Evolutionary conservation across 2,329 filamentous ascomycete species (phyloP), one percentile per base, ranked within the genome.

Genomic region (Alternaria atra): DNA sequence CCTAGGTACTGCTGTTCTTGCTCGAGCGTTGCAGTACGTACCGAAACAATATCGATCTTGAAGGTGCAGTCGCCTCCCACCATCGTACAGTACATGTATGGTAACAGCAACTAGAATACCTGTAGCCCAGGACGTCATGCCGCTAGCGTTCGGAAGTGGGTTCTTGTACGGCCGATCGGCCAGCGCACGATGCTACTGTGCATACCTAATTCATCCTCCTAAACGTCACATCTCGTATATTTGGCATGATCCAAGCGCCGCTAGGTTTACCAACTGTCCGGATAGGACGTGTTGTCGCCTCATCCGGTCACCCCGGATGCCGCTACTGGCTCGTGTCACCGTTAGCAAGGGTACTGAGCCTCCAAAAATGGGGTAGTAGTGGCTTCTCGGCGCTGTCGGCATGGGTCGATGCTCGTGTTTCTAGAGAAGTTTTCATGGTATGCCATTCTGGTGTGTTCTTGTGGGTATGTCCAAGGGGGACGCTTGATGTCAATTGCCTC

Each of bases 151-250:
- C 53, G 6, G 53, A 55, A 39, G 34, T 13, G 23, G 37, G 34
- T 29, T 39, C 25, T 1, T 44, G 42, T 13, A 53, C 42, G 6
- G 50, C 25, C 50, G 50, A 50, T 25, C 56, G 52, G 17, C 27
- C 42, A 54, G 23, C 27, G 48, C 56, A 37, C 55, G 40, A 52
- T 58, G 47, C 47, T 52, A 46, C 17, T 47, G n/a, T 23, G 29
- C 46, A 48, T 4, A 10, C 46, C 30, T 34, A 23, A 34, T 48
- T 25, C 46, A 48, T 48, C 32, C 25, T 20, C 29, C 25, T 17
- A 29, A 23, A 58, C 56, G 56, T 58, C 56, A 58, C 56, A 47
- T 40, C 56, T 53, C 56, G 56, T 54, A 58, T 48, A 39, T 29
- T 53, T 30, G 46, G 54, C 37, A 42, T 10, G 20, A 7, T 40